Base-by-base conservation (phyloP, 2,329 filamentous ascomycete genomes). In the Gnomoniopsis smithogilvyi region DNA sequence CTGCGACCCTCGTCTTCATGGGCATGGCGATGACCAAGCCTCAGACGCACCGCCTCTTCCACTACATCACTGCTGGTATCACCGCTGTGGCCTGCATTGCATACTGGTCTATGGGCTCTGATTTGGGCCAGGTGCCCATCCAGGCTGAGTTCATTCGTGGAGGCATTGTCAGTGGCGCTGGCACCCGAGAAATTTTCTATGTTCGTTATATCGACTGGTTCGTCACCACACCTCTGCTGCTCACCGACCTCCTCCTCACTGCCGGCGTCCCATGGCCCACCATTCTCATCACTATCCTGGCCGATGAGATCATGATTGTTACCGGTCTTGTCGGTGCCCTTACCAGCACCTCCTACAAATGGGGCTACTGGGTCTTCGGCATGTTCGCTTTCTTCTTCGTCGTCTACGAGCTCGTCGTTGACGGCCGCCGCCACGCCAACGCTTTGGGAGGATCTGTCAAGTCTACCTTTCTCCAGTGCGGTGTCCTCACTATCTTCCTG, bases 81-180 rank as follows among this genome's bases (percentile, higher is more conserved):
- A 82, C 82, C 33, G 77, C 85, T 59, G 79, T 85, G 8, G 82
- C 85, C 2, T 75, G 79, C 43, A 84, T 89, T 63, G 78, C 85
- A 15, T 88, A 89, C 73, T 89, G 85, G 73, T 78, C 81, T 63
- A 87, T 89, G 84, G 86, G 78, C n/a, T 82, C 84, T 11, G 85
- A 87, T 66, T 74, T 89, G 1, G 86, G 86, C 36, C 86, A 82
- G 70, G 80, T 81, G 2, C 81, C 84, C 0, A 86, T 89, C 64
- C 67, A 74, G n/a, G 85, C 86, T 43, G 81, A 90, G 66, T 90
- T 82, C 64, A 61, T 67, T 2, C 72, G 71, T 1, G n/a, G 78
- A 54, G 72, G 61, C 59, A 68, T 74, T 55, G 71, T 74, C 15
- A 74, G 77, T 6, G 62, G 70, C 2, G 83, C 83, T 6, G 68